Evolutionary conservation across 129 eudicot genomes (phyloP), one percentile per base, ranked within the genome.

Genomic region (Flaveria robusta): DNA sequence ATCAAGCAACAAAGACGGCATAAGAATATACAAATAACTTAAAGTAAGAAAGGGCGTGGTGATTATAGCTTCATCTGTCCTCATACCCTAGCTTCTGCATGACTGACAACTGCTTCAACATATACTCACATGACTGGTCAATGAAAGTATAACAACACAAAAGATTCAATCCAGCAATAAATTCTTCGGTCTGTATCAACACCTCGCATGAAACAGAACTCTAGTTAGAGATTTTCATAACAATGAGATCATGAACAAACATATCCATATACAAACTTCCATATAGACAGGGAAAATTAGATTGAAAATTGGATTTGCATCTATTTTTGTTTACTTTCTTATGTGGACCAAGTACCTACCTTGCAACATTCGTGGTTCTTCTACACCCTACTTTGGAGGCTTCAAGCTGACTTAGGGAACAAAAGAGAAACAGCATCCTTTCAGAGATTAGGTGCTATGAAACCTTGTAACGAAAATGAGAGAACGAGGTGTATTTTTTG

Each of bases 31-130:
- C 51, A 20, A 42, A 31, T 68, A 19, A 9, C 18, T 11, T 12
- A 22, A 31, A 50, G n/a, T 22, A 43, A 22, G 18, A 70, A 70
- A 45, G 12, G 70, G 67, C 50, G 63, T 3, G 11, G 77, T 18
- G n/a, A 42, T 55, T 29, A 47, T 73, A 24, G 70, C 18, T 41
- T 74, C 41, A 71, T 51, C 20, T 71, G 56, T 67, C 41, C 45
- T 59, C 86, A 70, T 91, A 94, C 97, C 99, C 88, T 78, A 70
- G 88, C 67, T 91, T 94, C 75, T 91, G 96, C 97, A 94, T 88
- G 55, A 69, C 80, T 5, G 99, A 89, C 64, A 94, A 89, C 77
- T 89, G 90, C 90, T 89, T 87, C 62, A 66, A 65, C 62, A 91
- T 77, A 56, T 87, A 86, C 58, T 94, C 97, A 72, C 99, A 94